These are phyloP conservation scores for Setomelanomma holmii DNA, from an alignment of 2,329 filamentous ascomycete genomes.

Conservation along the genomic window DNA sequence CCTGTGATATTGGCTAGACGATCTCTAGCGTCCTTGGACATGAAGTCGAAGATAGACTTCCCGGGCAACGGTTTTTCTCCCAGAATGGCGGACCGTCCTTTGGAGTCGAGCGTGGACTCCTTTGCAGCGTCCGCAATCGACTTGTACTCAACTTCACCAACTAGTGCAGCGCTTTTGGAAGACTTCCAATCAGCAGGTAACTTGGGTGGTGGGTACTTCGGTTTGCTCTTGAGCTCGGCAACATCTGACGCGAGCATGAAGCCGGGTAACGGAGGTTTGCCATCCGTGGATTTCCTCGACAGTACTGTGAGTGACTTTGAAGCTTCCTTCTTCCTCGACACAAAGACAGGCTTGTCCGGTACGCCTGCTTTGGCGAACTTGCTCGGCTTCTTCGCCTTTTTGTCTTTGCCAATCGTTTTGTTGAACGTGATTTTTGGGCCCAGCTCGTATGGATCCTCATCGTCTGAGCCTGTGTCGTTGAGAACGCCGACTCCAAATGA, in stretches of 20 bases:
- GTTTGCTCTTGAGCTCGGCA: slow-evolving; percentile 51
- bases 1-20: slow-evolving; percentile 78
- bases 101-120: slow-evolving; percentile 76
- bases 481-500: slow-evolving; percentile 88
- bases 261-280: slow-evolving; percentile 77
- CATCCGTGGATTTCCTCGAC: slow-evolving; percentile 78
- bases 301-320: slow-evolving; percentile 53
- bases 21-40: slow-evolving; percentile 79
- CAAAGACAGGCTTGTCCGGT: slow-evolving; percentile 74
- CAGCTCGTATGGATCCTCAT: slow-evolving; percentile 92
- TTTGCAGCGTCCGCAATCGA: slow-evolving; percentile 82
- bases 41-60: slow-evolving; percentile 95
- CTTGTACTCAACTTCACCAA: slow-evolving; percentile 52
- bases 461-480: slow-evolving; percentile 93
- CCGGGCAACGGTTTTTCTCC: slow-evolving; percentile 83
- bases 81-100: slow-evolving; percentile 77
- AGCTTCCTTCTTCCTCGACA: slow-evolving; percentile 68
- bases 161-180: slow-evolving; percentile 44
- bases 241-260: slow-evolving; percentile 72
- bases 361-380: slow-evolving; percentile 69
- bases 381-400: slow-evolving; percentile 67
- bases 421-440: slow-evolving; percentile 91
- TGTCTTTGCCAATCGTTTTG: slow-evolving; percentile 79
- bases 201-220: slow-evolving; percentile 67
- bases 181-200: slow-evolving; percentile 79